Evolutionary conservation across 169 alveolate genomes (phyloP).

Genomic region (Cryptosporidium andersoni): DNA sequence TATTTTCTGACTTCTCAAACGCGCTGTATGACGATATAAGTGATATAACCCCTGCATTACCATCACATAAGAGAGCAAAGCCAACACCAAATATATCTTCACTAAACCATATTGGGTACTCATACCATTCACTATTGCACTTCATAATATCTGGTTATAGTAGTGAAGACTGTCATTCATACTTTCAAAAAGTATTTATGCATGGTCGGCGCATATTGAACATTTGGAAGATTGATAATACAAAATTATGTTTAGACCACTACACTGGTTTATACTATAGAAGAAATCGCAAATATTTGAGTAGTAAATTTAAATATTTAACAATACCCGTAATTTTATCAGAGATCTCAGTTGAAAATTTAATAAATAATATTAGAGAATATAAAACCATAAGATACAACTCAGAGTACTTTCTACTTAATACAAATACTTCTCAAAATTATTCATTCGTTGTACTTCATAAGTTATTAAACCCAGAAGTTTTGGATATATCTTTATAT

Average conservation of each 20-base stretch:
- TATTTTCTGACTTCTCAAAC: too few species aligned
- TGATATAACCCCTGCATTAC: too few species aligned
- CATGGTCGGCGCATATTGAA: slow-evolving; percentile 4
- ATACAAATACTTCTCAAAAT: too few species aligned
- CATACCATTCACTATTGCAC: slow-evolving; percentile 29
- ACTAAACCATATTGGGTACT: neutral
- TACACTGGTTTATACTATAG: slow-evolving; percentile 44
- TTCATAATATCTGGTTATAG: neutral
- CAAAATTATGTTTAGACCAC: slow-evolving; percentile 33
- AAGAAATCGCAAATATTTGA: slow-evolving; percentile 55
- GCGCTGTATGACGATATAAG: too few species aligned
- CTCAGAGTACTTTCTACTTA: too few species aligned
- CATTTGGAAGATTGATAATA: slow-evolving; percentile 12
- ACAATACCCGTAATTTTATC: neutral
- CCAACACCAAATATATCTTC: slow-evolving; percentile 8
- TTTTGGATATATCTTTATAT: too few species aligned
- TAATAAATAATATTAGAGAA: too few species aligned
- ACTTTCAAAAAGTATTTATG: slow-evolving; percentile 27
- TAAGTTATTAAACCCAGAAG: too few species aligned
- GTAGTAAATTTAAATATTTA: slow-evolving; percentile 11
- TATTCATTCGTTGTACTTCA: too few species aligned
- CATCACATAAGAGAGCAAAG: neutral
- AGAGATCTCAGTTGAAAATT: neutral
- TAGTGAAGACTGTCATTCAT: neutral
- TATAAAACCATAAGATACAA: too few species aligned